Conservation (phyloP, 2,329 filamentous ascomycete species). For the Calonectria montana region DNA sequence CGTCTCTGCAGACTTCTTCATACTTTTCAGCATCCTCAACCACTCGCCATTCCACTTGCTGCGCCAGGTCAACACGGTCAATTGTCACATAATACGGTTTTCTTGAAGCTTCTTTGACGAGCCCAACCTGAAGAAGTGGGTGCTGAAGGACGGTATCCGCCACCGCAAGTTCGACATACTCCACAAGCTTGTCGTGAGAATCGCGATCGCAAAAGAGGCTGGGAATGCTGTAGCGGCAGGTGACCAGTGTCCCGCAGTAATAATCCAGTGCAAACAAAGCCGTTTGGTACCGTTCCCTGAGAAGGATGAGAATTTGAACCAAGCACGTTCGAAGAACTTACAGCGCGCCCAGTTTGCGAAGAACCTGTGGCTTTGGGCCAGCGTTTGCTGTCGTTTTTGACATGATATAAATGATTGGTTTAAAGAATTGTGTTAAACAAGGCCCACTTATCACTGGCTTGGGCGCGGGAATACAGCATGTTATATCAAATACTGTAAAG, state of each 20-base stretch:
- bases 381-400: not conserved
- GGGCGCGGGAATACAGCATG: not conserved
- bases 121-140: slow-evolving; percentile 22
- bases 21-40: slow-evolving; percentile 2
- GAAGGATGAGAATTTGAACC: not conserved
- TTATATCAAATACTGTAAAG: not conserved
- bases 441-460: not conserved
- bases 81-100: slow-evolving; percentile 4
- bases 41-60: slow-evolving; percentile 11
- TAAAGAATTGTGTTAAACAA: not conserved
- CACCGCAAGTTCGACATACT: slow-evolving; percentile 8
- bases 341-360: slow-evolving; percentile 17
- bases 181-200: not conserved
- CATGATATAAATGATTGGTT: not conserved
- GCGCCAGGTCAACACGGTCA: not conserved
- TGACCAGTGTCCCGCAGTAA: slow-evolving; percentile 10
- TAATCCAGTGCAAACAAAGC: slow-evolving; percentile 5
- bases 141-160: slow-evolving; percentile 18
- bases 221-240: slow-evolving; percentile 16
- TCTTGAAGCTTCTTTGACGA: not conserved
- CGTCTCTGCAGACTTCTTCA: not conserved
- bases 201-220: not conserved
- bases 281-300: slow-evolving; percentile 12
- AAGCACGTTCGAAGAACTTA: not conserved
- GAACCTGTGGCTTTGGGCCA: slow-evolving; percentile 3